Conservation (phyloP, 345 rosid genomes). For the Pistacia vera region DNA sequence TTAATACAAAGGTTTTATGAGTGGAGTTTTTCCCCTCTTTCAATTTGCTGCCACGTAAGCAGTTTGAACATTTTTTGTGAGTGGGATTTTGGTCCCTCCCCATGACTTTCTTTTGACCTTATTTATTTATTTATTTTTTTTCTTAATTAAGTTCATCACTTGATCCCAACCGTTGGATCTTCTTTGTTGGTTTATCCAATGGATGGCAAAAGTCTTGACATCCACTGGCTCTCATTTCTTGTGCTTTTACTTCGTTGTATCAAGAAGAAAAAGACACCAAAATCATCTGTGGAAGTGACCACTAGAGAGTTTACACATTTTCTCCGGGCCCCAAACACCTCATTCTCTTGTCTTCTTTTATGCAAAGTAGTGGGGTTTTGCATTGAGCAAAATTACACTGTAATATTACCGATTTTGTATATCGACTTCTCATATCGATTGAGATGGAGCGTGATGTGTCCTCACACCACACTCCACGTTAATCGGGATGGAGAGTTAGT, state of each 20-base stretch:
- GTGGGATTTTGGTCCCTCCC: slow-evolving; percentile 56
- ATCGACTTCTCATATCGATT: too few relatives aligned
- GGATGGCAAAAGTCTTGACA: slow-evolving; percentile 10
- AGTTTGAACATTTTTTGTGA: neutral
- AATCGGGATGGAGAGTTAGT: too few relatives aligned
- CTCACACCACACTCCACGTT: too few relatives aligned
- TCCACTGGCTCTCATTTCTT: slow-evolving; percentile 8
- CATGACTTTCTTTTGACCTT: slow-evolving; percentile 30
- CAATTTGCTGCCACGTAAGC: slow-evolving; percentile 19
- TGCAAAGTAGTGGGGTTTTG: neutral
- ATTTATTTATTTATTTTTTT: neutral
- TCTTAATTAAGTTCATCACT: neutral
- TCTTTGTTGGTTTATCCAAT: neutral
- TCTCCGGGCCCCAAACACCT: neutral
- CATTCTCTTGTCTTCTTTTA: slow-evolving; percentile 9
- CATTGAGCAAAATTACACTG: too few relatives aligned
- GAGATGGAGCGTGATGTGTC: too few relatives aligned
- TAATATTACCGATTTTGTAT: too few relatives aligned
- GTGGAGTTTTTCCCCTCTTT: slow-evolving; percentile 24
- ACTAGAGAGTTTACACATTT: neutral
- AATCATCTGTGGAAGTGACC: slow-evolving; percentile 1
- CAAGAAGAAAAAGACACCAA: neutral
- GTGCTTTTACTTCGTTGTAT: neutral
- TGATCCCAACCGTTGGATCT: slow-evolving; percentile 28
- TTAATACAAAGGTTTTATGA: neutral